These are phyloP conservation scores for Pluteus cervinus DNA, from an alignment of 768 basidiomycete genomes.

Conservation along the genomic window DNA sequence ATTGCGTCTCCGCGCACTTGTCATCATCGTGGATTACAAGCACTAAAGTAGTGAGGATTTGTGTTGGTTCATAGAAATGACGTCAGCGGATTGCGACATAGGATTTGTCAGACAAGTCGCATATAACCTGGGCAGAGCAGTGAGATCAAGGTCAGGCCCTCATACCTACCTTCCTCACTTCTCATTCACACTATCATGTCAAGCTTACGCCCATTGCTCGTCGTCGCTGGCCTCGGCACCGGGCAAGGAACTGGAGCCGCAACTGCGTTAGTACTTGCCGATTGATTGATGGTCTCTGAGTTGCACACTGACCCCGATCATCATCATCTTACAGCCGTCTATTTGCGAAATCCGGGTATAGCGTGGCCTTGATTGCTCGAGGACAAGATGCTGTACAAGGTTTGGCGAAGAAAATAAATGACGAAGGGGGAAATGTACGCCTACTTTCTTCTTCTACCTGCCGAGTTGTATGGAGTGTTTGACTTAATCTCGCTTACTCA, in stretches of 20 bases:
- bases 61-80: no score
- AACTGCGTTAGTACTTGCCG: conserved; percentile 39
- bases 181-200: no score
- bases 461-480: neutral
- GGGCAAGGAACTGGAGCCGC: conserved; percentile 52
- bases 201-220: conserved; percentile 50
- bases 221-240: conserved; percentile 51
- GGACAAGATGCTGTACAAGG: conserved; percentile 44
- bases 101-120: no score
- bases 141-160: no score
- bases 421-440: conserved; percentile 50
- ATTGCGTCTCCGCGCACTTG: no score
- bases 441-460: neutral
- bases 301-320: neutral
- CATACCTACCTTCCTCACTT: no score
- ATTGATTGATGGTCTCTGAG: neutral
- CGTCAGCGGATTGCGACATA: no score
- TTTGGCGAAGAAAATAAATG: conserved; percentile 49
- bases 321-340: conserved; percentile 35
- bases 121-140: no score
- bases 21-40: no score
- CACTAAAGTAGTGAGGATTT: no score
- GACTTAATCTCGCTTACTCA: conserved; percentile 2
- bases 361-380: conserved; percentile 60
- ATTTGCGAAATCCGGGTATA: conserved; percentile 60